phyloP scores from a whole-genome alignment of 2,329 filamentous ascomycete genomes.

The Penicillium sp. region DNA sequence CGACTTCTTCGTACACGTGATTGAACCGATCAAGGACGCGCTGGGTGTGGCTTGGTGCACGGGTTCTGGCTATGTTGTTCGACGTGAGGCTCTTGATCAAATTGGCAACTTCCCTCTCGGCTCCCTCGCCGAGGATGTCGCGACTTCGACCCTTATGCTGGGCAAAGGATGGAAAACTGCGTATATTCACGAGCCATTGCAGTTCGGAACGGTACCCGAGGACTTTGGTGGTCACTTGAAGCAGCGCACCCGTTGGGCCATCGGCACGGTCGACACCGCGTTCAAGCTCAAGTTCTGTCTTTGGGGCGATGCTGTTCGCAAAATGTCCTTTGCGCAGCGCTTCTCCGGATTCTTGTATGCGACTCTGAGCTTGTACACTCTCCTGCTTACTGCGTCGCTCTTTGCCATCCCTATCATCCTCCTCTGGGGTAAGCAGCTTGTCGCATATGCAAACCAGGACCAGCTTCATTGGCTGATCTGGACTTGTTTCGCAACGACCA shows the following conservation, averaged over 20 bases:
- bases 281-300: constrained; percentile 57
- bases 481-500: constrained; percentile 47
- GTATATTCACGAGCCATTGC: constrained; percentile 54
- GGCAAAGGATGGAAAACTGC: constrained; percentile 58
- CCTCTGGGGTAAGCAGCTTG: constrained; percentile 51
- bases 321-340: constrained; percentile 53
- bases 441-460: constrained; percentile 48
- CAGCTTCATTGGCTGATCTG: constrained; percentile 57
- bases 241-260: constrained; percentile 36
- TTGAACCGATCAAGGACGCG: constrained; percentile 43
- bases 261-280: constrained; percentile 52
- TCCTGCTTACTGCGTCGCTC: constrained; percentile 50
- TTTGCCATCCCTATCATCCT: constrained; percentile 57
- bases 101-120: constrained; percentile 58
- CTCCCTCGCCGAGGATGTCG: constrained; percentile 56
- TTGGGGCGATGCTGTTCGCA: constrained; percentile 47
- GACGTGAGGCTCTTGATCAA: constrained; percentile 54
- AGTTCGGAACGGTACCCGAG: constrained; percentile 49
- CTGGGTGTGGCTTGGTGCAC: constrained; percentile 56
- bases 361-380: constrained; percentile 51
- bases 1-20: constrained; percentile 54
- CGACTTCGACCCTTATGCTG: constrained; percentile 54
- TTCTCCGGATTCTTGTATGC: constrained; percentile 56
- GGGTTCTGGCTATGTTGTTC: constrained; percentile 57
- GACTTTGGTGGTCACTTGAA: constrained; percentile 32